These are phyloP conservation scores for Tripterygium wilfordii DNA, from an alignment of 177 flowering plant species.

Conservation along the genomic window DNA sequence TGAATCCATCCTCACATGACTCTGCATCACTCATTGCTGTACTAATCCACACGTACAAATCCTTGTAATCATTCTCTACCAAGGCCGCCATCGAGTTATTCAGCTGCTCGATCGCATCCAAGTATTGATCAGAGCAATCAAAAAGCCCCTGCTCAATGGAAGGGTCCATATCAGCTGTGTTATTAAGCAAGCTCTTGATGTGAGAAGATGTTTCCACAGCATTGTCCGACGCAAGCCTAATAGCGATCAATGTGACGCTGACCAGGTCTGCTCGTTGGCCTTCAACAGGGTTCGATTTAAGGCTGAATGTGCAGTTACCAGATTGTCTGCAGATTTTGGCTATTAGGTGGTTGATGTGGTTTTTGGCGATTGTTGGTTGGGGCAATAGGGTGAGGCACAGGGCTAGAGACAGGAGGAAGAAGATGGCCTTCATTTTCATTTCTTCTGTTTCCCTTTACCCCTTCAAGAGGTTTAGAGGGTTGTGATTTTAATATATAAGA, in stretches of 20 bases:
- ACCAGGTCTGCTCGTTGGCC: conserved; percentile 6
- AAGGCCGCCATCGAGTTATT: conserved; percentile 32
- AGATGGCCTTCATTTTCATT: neutral
- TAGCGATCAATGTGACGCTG: conserved; percentile 16
- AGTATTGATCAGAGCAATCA: conserved; percentile 25
- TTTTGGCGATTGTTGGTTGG: neutral
- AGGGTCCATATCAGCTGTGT: conserved; percentile 12
- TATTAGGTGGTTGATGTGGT: conserved; percentile 3
- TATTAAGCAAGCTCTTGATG: conserved; percentile 1
- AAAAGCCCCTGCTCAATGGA: conserved; percentile 16
- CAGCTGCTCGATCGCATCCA: conserved; percentile 29
- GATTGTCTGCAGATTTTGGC: conserved; percentile 14
- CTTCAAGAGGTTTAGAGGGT: too few relatives aligned
- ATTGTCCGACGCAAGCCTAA: conserved; percentile 14
- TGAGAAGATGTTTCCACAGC: conserved; percentile 8
- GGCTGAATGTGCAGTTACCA: conserved; percentile 13
- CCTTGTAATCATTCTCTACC: conserved; percentile 9
- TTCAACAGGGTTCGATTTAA: conserved; percentile 14
- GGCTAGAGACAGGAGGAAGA: conserved; percentile 5
- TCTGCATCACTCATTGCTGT: conserved; percentile 23
- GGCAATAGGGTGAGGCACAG: conserved; percentile 3
- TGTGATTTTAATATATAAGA: too few relatives aligned
- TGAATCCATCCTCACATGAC: conserved; percentile 16
- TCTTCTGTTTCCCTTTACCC: too few relatives aligned
- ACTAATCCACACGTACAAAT: conserved; percentile 21